phyloP scores from a whole-genome alignment of 495 filamentous ascomycete species.

The Penicillium turbatum region DNA sequence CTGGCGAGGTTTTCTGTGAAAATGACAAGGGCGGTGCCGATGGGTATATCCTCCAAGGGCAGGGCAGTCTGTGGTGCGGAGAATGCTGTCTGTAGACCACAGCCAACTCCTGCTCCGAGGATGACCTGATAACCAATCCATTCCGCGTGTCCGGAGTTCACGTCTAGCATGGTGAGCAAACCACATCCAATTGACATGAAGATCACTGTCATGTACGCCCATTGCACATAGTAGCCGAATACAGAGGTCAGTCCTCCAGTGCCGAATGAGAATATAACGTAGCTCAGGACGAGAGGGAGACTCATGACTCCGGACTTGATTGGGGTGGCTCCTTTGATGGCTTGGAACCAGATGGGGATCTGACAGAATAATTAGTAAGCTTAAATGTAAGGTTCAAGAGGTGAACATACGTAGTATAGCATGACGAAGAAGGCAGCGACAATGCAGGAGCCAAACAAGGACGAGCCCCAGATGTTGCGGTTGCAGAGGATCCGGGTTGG shows the following conservation, averaged over 20 bases:
- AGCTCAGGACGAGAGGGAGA: slow-evolving; percentile 21
- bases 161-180: slow-evolving; percentile 18
- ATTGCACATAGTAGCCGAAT: slow-evolving; percentile 30
- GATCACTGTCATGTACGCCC: slow-evolving; percentile 20
- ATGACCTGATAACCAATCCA: slow-evolving; percentile 25
- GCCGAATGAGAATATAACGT: slow-evolving; percentile 16
- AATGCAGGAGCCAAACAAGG: background rate
- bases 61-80: slow-evolving; percentile 31
- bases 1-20: background rate
- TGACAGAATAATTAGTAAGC: background rate
- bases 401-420: background rate
- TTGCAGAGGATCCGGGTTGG: background rate
- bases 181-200: slow-evolving; percentile 27
- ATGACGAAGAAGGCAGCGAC: background rate
- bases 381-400: background rate
- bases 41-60: slow-evolving; percentile 27
- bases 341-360: slow-evolving; percentile 21
- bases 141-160: slow-evolving; percentile 10
- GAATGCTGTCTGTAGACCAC: slow-evolving; percentile 28
- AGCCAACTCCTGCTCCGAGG: slow-evolving; percentile 29
- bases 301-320: slow-evolving; percentile 18
- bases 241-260: slow-evolving; percentile 11
- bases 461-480: background rate
- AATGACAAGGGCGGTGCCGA: background rate
- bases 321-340: slow-evolving; percentile 8